A percentile compares a stretch with the other conserved stretches of the same genome.
phyloP scores from a whole-genome alignment of 2,329 filamentous ascomycete genomes.

The Aspergillus pseudoterreus region DNA sequence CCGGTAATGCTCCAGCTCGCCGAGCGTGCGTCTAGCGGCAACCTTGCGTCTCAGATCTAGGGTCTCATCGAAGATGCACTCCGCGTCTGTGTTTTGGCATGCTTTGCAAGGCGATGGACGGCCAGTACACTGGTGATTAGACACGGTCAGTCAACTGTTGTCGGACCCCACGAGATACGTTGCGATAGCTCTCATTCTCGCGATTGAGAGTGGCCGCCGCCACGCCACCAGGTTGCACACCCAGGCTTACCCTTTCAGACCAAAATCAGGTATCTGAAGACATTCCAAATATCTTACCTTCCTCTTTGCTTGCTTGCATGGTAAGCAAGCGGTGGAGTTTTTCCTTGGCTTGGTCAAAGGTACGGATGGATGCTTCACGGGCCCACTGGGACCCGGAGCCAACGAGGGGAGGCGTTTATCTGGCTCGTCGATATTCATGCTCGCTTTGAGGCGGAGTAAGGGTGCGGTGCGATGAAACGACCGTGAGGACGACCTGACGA shows the following conservation, averaged over 20 bases:
- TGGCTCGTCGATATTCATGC: constrained; percentile 18
- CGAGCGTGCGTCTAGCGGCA: constrained; percentile 31
- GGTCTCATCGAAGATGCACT: constrained; percentile 35
- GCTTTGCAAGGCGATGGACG: constrained; percentile 33
- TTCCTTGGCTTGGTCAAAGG: constrained; percentile 29
- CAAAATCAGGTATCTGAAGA: no score
- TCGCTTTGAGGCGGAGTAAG: background rate
- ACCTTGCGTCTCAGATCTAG: constrained; percentile 37
- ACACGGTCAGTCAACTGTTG: background rate
- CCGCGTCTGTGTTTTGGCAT: constrained; percentile 25
- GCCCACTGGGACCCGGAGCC: constrained; percentile 23
- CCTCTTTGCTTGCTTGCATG: constrained; percentile 35
- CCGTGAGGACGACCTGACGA: background rate
- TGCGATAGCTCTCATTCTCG: no score
- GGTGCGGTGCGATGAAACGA: background rate
- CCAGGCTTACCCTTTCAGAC: background rate
- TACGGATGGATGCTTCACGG: constrained; percentile 14
- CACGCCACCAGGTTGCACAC: background rate
- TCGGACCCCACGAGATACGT: background rate
- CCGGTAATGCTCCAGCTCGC: constrained; percentile 33
- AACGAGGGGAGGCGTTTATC: constrained; percentile 24
- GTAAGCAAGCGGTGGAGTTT: constrained; percentile 33
- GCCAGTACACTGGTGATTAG: constrained; percentile 30
- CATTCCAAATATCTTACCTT: constrained; percentile 21
- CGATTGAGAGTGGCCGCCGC: no score